These are phyloP conservation scores for Lichina pygmaea DNA, from an alignment of 495 filamentous ascomycete genomes.

Conservation along the genomic window DNA sequence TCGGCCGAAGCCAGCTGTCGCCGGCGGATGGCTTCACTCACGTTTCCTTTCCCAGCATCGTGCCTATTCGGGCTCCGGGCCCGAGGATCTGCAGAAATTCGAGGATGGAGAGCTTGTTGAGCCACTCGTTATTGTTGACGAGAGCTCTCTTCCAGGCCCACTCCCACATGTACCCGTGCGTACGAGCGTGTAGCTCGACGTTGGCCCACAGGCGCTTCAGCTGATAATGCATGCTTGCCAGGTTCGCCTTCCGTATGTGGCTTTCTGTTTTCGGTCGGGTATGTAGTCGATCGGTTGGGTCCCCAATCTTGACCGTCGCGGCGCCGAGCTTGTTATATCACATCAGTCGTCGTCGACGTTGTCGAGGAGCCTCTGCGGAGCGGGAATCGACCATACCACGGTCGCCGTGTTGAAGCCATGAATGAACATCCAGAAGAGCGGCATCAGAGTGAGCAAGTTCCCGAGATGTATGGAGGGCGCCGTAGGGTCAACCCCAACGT, in stretches of 20 bases:
- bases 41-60: constrained; percentile 80
- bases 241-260: constrained; percentile 34
- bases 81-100: constrained; percentile 52
- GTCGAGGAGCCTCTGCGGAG: background rate
- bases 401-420: constrained; percentile 50
- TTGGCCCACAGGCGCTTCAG: constrained; percentile 50
- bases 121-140: constrained; percentile 60
- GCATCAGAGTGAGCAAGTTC: constrained; percentile 83
- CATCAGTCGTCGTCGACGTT: background rate
- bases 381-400: constrained; percentile 18
- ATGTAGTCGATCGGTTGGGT: constrained; percentile 53
- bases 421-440: constrained; percentile 76
- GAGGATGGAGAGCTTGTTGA: constrained; percentile 35
- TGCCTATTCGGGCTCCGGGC: constrained; percentile 40
- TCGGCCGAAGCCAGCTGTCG: background rate
- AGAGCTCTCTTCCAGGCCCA: constrained; percentile 37
- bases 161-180: constrained; percentile 30
- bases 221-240: constrained; percentile 55
- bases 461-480: constrained; percentile 77
- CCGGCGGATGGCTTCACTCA: constrained; percentile 18
- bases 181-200: constrained; percentile 31
- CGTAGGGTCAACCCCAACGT: constrained; percentile 82
- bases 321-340: constrained; percentile 35
- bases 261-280: constrained; percentile 30
- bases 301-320: constrained; percentile 63